A percentile compares a stretch with the other conserved stretches of the same genome.
These are phyloP conservation scores for Pythium monospermum DNA, from an alignment of 352 stramenopile genomes.

Conservation along the genomic window DNA sequence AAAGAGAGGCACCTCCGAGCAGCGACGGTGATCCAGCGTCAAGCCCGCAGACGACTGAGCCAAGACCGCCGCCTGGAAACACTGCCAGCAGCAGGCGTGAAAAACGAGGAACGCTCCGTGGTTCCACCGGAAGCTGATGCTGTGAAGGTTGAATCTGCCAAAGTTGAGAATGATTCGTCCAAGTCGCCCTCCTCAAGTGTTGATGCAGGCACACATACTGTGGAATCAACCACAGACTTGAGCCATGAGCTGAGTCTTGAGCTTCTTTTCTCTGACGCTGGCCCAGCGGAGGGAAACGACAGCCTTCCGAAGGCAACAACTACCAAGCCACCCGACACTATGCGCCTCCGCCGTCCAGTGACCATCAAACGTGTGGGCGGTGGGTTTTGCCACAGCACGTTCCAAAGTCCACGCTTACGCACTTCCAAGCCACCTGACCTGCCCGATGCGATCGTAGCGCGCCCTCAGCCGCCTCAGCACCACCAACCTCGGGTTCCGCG, in stretches of 20 bases:
- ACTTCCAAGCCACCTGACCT: background rate
- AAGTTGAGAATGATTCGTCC: too few relatives aligned
- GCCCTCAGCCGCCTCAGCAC: conserved; percentile 2
- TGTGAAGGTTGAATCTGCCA: background rate
- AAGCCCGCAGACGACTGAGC: conserved; percentile 25
- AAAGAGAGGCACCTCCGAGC: conserved; percentile 32
- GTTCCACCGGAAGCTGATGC: background rate
- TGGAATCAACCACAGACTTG: conserved; percentile 8
- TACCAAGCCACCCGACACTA: too few relatives aligned
- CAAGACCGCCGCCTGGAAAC: conserved; percentile 1
- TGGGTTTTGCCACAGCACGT: conserved; percentile 39
- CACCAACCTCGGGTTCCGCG: conserved; percentile 7
- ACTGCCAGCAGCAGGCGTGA: background rate
- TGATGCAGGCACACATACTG: too few relatives aligned
- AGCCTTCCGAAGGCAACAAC: too few relatives aligned
- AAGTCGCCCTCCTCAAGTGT: background rate
- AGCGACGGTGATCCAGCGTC: conserved; percentile 40
- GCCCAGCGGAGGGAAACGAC: too few relatives aligned
- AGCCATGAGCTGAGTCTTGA: conserved; percentile 46
- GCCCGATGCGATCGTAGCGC: conserved; percentile 2
- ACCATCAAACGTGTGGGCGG: conserved; percentile 38
- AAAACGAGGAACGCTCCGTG: background rate
- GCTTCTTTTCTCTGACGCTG: conserved; percentile 48
- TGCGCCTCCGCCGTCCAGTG: conserved; percentile 2
- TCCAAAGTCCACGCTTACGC: conserved; percentile 8